phyloP scores from a whole-genome alignment of 495 filamentous ascomycete genomes.

The Hypoxylon rickii region DNA sequence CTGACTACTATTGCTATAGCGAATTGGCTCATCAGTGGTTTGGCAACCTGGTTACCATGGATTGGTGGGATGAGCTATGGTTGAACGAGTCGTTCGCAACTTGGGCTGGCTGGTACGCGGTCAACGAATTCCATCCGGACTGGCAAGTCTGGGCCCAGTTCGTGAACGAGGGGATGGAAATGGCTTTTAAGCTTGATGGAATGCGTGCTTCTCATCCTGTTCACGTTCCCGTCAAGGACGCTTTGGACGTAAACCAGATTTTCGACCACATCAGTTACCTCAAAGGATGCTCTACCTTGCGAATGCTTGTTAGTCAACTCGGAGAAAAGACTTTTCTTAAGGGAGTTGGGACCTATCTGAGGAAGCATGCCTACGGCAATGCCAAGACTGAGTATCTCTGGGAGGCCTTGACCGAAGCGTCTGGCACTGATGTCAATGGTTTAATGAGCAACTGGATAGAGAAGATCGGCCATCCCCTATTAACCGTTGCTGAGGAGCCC shows the following conservation, averaged over 20 bases:
- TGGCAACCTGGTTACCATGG: conserved; percentile 91
- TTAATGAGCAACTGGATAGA: conserved; percentile 95
- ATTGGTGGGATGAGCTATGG: conserved; percentile 95
- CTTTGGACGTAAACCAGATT: conserved; percentile 92
- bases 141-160: conserved; percentile 97
- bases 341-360: conserved; percentile 87
- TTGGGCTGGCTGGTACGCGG: conserved; percentile 95
- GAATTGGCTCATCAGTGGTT: conserved; percentile 99
- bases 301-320: conserved; percentile 89
- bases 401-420: conserved; percentile 85
- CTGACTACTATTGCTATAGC: too few relatives aligned
- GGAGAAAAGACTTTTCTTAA: conserved; percentile 83
- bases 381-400: conserved; percentile 92
- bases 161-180: conserved; percentile 88
- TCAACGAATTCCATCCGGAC: conserved; percentile 88
- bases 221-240: conserved; percentile 87
- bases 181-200: conserved; percentile 85
- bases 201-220: conserved; percentile 92
- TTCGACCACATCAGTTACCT: conserved; percentile 95
- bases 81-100: conserved; percentile 97
- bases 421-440: conserved; percentile 80
- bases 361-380: conserved; percentile 87
- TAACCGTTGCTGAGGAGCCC: conserved; percentile 82
- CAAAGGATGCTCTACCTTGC: conserved; percentile 92
- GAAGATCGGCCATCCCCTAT: conserved; percentile 89